Base-by-base conservation (phyloP, 352 stramenopile genomes). In the Phytophthora pisi region DNA sequence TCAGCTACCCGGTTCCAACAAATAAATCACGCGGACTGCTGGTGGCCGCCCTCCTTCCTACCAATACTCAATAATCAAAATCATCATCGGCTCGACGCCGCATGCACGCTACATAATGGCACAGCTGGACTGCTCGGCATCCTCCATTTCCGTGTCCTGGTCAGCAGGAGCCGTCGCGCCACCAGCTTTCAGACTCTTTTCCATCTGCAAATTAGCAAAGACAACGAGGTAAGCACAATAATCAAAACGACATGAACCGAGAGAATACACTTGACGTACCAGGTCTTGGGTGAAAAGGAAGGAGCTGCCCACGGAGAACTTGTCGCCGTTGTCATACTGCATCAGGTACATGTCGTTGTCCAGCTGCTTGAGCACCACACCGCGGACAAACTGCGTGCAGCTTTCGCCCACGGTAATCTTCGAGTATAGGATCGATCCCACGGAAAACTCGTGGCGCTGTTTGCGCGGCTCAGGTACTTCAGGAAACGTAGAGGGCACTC, bases 311-410 rank as follows among this genome's bases (percentile, higher is more conserved):
- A 86, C 74, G 3, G 75, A 76, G 38, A 79, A 89, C 36, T 82
- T 75, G 61, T 91, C 77, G 5, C 79, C 79, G 47, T 87, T 81
- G 42, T 91, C 79, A 54, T 88, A 91, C 36, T 79, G 68, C 43
- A 91, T 61, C 43, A 70, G 51, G 63, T 86, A 89, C 42, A 57
- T 70, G 5, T 68, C 73, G 47, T 89, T 74, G 9, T 68, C 51
- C 24, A 88, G 56, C 40, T 78, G 56, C 34, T 85, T 73, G 4
- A 73, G 56, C 1, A 89, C 75, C 23, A 76, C 50, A 5, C 82
- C 77, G 43, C 79, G 78, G 36, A 82, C 70, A 63, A 81, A 89
- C 31, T 77, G 75, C 55, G 67, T 68, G 28, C 66, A 72, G 20
- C 67, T 65, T 5, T 79, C 66, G 23, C 67, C 79, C 18, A 78